Evolutionary conservation across 129 eudicot genomes (phyloP), one percentile per base, ranked within the genome.

Genomic region (Pittosporum tobira): DNA sequence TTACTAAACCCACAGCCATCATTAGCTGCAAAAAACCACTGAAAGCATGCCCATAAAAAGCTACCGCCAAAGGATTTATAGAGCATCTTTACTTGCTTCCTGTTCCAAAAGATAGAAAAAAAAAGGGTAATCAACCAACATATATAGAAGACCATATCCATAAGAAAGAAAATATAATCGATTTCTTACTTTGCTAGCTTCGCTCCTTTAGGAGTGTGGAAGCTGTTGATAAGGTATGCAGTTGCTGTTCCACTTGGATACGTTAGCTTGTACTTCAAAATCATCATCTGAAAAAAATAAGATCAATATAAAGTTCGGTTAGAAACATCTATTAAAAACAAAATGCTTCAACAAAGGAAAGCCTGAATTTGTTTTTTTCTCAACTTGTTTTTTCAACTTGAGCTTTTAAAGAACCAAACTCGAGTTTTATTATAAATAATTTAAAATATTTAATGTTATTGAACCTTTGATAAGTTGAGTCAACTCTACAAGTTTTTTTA

Each of bases 261-360:
- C 24, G 61, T 56, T 31, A 56, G 25, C 23, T 56, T 30, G 36
- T 56, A 56, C 45, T 11, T 56, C 61, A 56, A 56, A 9, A 56
- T 11, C 61, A 56, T 56, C 28, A 56, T 20, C 61, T 56, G 45
- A 14, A n/a, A 40, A 12, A 34, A 12, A 6, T 34, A 63, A 72
- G 26, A 68, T 67, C 66, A 71, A 74, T 13, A 57, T 7, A 60
- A 74, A 75, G 71, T 78, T 77, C 10, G 24, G 5, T 10, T 8
- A 26, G 3, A 1, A 5, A 46, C 24, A n/a, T 52, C 12, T 2
- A 11, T 6, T 56, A 19, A 56, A 18, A 29, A 38, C 36, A 30
- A 31, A 0, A n/a, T 34, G 40, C 10, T 34, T 34, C 40, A 34
- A 6, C 40, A 34, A 34, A 34, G 40, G 40, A 34, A 34, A 34